These are phyloP conservation scores for Ogataea polymorpha DNA, from an alignment of 805 yeast species.

Conservation along the genomic window DNA sequence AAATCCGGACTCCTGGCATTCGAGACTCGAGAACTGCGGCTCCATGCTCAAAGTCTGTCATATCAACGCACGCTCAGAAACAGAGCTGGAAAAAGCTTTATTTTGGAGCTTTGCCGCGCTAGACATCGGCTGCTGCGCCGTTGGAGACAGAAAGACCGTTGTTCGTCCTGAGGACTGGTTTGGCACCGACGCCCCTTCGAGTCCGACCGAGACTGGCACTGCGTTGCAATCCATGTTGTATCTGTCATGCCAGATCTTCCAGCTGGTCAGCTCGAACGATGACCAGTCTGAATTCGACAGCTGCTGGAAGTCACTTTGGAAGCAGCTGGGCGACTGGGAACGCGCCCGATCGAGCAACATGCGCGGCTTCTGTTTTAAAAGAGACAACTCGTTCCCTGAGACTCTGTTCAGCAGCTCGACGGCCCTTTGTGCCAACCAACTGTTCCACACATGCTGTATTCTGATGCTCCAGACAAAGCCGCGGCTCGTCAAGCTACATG, in stretches of 20 bases:
- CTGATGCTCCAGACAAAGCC: slow-evolving; percentile 40
- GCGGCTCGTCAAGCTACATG: slow-evolving; percentile 28
- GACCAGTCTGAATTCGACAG: slow-evolving; percentile 31
- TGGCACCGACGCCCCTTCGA: neutral
- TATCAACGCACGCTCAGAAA: slow-evolving; percentile 37
- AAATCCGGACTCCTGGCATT: slow-evolving; percentile 38
- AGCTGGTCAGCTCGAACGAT: slow-evolving; percentile 29
- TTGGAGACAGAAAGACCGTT: slow-evolving; percentile 29
- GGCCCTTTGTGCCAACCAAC: slow-evolving; percentile 39
- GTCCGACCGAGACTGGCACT: slow-evolving; percentile 1
- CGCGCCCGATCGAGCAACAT: slow-evolving; percentile 34
- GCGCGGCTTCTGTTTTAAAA: slow-evolving; percentile 29
- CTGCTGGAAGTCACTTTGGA: slow-evolving; percentile 41
- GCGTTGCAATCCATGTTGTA: slow-evolving; percentile 21
- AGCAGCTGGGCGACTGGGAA: slow-evolving; percentile 39
- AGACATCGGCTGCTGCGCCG: slow-evolving; percentile 34
- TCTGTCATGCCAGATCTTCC: slow-evolving; percentile 33
- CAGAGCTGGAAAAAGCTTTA: slow-evolving; percentile 35
- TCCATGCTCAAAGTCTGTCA: slow-evolving; percentile 36
- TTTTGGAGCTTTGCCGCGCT: slow-evolving; percentile 45
- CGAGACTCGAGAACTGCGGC: slow-evolving; percentile 39
- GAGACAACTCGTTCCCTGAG: slow-evolving; percentile 38
- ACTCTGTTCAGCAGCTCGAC: slow-evolving; percentile 37
- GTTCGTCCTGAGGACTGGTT: slow-evolving; percentile 18
- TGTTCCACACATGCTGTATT: slow-evolving; percentile 42